Percentiles rank a stretch among this genome's conserved stretches.
phyloP scores from a whole-genome alignment of 2,329 filamentous ascomycete species.

The Huntiella moniliformis region DNA sequence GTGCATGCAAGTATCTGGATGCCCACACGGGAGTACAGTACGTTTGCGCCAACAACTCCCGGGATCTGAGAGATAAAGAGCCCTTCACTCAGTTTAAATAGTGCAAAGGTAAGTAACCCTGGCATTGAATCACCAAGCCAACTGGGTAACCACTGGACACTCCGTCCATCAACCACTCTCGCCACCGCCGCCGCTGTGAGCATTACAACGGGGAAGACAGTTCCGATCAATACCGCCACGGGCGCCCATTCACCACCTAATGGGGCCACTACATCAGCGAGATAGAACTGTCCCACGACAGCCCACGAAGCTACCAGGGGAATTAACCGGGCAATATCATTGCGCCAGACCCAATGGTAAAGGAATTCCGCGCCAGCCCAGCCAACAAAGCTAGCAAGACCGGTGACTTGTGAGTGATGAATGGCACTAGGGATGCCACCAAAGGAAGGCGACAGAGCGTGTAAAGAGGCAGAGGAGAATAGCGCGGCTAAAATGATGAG shows the following conservation, averaged over 20 bases:
- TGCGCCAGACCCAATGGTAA: conserved; percentile 24
- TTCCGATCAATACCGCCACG: conserved; percentile 52
- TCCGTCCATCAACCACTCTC: conserved; percentile 22
- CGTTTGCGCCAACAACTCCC: conserved; percentile 37
- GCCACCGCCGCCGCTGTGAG: conserved; percentile 45
- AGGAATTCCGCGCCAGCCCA: conserved; percentile 49
- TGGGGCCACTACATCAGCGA: conserved; percentile 45
- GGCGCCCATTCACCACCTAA: conserved; percentile 58
- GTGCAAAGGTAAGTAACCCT: conserved; percentile 45
- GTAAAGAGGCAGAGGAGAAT: conserved; percentile 51
- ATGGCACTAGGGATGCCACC: conserved; percentile 61
- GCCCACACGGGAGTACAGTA: conserved; percentile 51
- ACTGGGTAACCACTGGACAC: conserved; percentile 31
- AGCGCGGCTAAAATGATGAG: conserved; percentile 35
- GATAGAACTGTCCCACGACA: conserved; percentile 50
- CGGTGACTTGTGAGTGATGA: conserved; percentile 50
- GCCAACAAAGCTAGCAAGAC: conserved; percentile 48
- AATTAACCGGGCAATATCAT: conserved; percentile 34
- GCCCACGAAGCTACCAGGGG: conserved; percentile 60
- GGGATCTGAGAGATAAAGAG: conserved; percentile 24
- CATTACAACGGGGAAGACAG: conserved; percentile 51
- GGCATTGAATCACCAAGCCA: conserved; percentile 44
- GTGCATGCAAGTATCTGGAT: conserved; percentile 49
- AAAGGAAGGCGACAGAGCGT: conserved; percentile 71
- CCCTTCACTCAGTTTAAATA: conserved; percentile 37